Evolutionary conservation across 257 asterid species (phyloP).

Genomic region (Gentiana dahurica): DNA sequence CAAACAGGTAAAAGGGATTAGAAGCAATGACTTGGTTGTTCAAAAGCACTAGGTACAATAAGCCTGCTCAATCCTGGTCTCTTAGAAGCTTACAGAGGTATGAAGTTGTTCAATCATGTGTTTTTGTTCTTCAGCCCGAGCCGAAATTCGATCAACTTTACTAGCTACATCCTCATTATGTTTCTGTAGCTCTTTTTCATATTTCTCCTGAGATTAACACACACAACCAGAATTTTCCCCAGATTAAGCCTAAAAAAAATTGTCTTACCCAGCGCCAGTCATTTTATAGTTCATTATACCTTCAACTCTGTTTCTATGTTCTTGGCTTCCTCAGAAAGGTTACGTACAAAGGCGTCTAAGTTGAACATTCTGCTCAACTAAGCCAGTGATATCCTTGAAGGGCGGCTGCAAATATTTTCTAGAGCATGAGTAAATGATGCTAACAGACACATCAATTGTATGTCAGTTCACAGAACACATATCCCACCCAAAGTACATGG

Average conservation of each 20-base stretch:
- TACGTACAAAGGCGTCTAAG: slow-evolving; percentile 58
- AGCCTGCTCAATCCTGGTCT: too few species aligned
- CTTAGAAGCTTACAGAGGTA: slow-evolving; percentile 20
- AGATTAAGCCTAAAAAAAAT: too few species aligned
- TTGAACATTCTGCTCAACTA: slow-evolving; percentile 85
- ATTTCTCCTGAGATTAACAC: slow-evolving; percentile 16
- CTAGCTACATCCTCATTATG: slow-evolving; percentile 46
- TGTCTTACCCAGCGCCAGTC: too few species aligned
- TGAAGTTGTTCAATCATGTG: slow-evolving; percentile 90
- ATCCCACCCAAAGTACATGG: too few species aligned
- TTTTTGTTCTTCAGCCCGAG: slow-evolving; percentile 75
- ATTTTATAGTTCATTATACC: slow-evolving; percentile 5
- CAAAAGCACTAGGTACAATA: too few species aligned
- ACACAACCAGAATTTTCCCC: too few species aligned
- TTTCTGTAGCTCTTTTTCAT: slow-evolving; percentile 63
- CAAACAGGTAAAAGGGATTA: too few species aligned
- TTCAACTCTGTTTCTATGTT: slow-evolving; percentile 59
- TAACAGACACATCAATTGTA: too few species aligned
- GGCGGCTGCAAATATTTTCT: slow-evolving; percentile 9
- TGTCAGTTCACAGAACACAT: too few species aligned
- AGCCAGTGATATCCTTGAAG: slow-evolving; percentile 78
- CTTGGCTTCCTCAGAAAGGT: slow-evolving; percentile 64
- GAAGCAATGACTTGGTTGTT: too few species aligned
- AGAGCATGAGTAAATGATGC: too few species aligned
- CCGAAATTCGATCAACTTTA: slow-evolving; percentile 58